These are phyloP conservation scores for Athelia psychrophila DNA, from an alignment of 1,284 basidiomycete genomes.

Conservation along the genomic window DNA sequence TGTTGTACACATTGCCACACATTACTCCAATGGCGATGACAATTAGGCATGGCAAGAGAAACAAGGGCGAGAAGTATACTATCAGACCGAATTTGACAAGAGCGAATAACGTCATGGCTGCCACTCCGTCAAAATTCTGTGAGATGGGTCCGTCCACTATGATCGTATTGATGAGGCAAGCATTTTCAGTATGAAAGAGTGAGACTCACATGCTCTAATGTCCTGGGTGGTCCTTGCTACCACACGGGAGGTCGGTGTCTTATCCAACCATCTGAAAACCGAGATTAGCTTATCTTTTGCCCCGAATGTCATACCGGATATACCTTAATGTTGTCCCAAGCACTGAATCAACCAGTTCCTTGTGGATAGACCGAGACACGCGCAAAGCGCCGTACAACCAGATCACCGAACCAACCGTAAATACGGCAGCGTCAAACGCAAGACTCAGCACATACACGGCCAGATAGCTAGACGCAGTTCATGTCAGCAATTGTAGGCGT, in stretches of 20 bases:
- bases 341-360: slow-evolving; percentile 16
- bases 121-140: slow-evolving; percentile 2
- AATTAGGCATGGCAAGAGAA: slow-evolving; percentile 19
- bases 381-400: slow-evolving; percentile 14
- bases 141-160: no score
- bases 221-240: background rate
- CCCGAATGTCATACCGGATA: background rate
- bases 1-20: slow-evolving; percentile 44
- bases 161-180: slow-evolving; percentile 7
- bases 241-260: slow-evolving; percentile 34
- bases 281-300: no score
- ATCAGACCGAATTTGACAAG: slow-evolving; percentile 35
- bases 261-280: slow-evolving; percentile 22
- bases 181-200: background rate
- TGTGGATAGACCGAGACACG: slow-evolving; percentile 16
- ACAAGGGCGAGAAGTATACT: slow-evolving; percentile 29
- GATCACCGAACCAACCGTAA: slow-evolving; percentile 25
- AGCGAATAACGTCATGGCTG: slow-evolving; percentile 16
- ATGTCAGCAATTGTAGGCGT: slow-evolving; percentile 1
- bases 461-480: slow-evolving; percentile 34
- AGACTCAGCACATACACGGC: slow-evolving; percentile 25
- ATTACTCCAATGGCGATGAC: slow-evolving; percentile 35
- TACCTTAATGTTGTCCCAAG: slow-evolving; percentile 17
- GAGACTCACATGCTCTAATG: background rate
- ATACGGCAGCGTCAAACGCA: slow-evolving; percentile 2